Base-by-base conservation (phyloP, 108 stramenopile genomes). In the Pseudonitzschia multiseries region DNA sequence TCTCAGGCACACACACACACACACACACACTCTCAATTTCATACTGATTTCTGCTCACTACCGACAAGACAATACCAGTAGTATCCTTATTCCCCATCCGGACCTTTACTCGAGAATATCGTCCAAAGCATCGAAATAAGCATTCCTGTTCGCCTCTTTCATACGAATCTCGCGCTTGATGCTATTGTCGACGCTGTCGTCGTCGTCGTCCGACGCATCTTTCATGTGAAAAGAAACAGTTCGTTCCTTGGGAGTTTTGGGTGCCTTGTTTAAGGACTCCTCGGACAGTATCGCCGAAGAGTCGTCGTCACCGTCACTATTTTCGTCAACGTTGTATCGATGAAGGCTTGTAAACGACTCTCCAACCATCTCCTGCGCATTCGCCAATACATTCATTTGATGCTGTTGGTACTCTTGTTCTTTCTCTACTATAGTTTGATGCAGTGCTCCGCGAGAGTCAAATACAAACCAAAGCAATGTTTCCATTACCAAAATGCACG, bases 401-500 rank as follows among this genome's bases (percentile, higher is more conserved):
- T 77, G 75, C 36, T 75, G 33, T 61, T 63, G 60, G 48, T 87
- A 87, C 65, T 84, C 86, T 53, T 57, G 20, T 56, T 84, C 75
- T 41, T 84, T 82, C 22, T 75, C 41, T 42, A 72, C 12, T 48
- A 90, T 64, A 4, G 79, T 70, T 31, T 63, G 61, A 63, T 85
- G 86, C 36, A 93, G 77, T 29, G 64, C 57, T 46, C 70, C 54
- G 8, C 92, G 81, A 75, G 83, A 88, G 51, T 93, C 87, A 60
- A 85, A 80, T 41, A 89, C 51, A 74, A 85, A 90, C 83, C 76
- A 86, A n/a, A 84, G 53, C 26, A 79, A 77, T 13, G 83, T 84
- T 67, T 87, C 86, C 42, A 87, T 65, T 12, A 89, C 80, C 42
- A 85, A 79, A 31, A 87, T 64, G 15, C 76, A 78, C 13, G 84